Evolutionary conservation across 192 early-diverging fungal genomes (phyloP), one percentile per base, ranked within the genome.

Genomic region (Backusella australiensis): DNA sequence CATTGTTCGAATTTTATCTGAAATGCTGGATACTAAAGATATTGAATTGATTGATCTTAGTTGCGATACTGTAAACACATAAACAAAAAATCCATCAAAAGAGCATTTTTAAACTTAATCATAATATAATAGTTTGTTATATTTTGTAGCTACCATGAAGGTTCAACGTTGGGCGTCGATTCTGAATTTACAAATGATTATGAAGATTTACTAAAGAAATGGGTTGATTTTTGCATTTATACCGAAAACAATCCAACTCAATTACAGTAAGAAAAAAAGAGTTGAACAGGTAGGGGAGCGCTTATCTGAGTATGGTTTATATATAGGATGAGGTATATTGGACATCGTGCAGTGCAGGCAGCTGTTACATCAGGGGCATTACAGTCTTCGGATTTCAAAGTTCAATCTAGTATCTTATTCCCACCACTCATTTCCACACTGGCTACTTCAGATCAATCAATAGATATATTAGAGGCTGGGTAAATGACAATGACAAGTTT

Each of bases 91-190:
- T 9, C 9, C 23, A 63, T 14, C 21, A 29, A 29, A 7, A 63
- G 8, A 29, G 7, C n/a, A 63, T 29, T 11, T 63, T 23, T 63
- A 63, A 29, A 12, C 26, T 29, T 63, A 26, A 29, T 29, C 21
- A 59, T 59, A 59, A 34, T 59, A 59, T 59, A 59, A 34, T 75
- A 92, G 76, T 96, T 95, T 82, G 85, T 88, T 1, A 77, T 84
- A 14, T 97, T 95, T 81, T 93, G 93, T 78, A 75, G 69, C 6
- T 79, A 87, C 69, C 93, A 96, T 72, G 88, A 94, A 41, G 91
- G 91, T 1, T 84, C 90, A 9, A 91, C 89, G 1, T 78, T 95
- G 17, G 89, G 86, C 53, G 90, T 95, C 36, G 94, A 97, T 79
- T 34, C 63, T 26, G 87, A 89, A 68, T 85, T 90, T 53, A 86